Evolutionary conservation across 2,329 filamentous ascomycete species (phyloP), one percentile per base, ranked within the genome.

Genomic region (Claviceps paspali): DNA sequence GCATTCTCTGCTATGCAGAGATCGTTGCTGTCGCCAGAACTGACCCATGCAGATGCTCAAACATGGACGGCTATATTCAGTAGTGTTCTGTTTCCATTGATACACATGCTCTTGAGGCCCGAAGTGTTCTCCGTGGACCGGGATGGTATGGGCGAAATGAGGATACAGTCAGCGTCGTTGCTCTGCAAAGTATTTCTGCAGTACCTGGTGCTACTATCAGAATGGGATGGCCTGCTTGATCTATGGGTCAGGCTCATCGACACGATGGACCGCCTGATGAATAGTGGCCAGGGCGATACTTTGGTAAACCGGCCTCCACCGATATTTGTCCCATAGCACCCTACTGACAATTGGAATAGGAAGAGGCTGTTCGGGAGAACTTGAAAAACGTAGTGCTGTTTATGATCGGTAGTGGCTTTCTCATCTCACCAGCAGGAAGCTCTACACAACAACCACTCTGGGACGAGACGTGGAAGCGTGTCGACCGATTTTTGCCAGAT

Each of bases 41-140:
- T 96, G 28, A 84, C 81, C 1, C 81, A 80, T n/a, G 75, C 71
- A 34, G 80, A 91, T 43, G 82, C 93, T 50, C 75, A 83, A 46
- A 84, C 92, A 60, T 96, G 91, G 88, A 91, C 81, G 0, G 83
- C 85, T 29, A 95, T 98, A 36, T 98, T 98, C 56, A 76, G 78
- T 44, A 82, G 95, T 53, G 87, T 96, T 2, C 67, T 98, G 12
- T 95, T 98, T 57, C 91, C 91, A 1, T 67, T 98, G 11, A 88
- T 96, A 43, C 68, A 81, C 26, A 75, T 82, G 43, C 69, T 98
- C 2, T 67, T 98, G 12, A 95, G 94, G 56, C 91, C 91, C 1
- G 91, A 98, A 57, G 80, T 95, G 8, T 95, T 92, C 55, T 85
- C 87, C 37, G 81, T 81, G 2, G 91, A 98, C 54, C 81, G 84